Evolutionary conservation across 345 rosid species (phyloP), one percentile per base, ranked within the genome.

Genomic region (Lepidium sativum): DNA sequence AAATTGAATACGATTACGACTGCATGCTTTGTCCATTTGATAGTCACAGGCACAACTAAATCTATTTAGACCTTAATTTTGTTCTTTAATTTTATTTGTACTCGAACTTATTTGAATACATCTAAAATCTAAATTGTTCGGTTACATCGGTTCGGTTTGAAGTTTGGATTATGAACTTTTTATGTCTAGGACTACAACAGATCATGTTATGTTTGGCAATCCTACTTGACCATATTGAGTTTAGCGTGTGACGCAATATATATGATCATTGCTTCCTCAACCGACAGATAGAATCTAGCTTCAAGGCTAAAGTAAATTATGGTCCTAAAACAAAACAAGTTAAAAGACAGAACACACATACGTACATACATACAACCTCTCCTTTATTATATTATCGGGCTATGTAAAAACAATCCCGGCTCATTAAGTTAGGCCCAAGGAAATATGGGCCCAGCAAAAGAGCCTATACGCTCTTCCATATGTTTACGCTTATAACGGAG

Each of bases 251-350:
- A 31, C 43, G 35, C 4, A 59, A 69, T 51, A 54, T 33, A 62
- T 41, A 41, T 49, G 66, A 59, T 39, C 60, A 50, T 69, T 37
- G 3, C 43, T 31, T 31, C 54, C 35, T 44, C 15, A 3, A 69
- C 73, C 66, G 61, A 69, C 74, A 60, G 8, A 42, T 10, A 52
- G 44, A 61, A 53, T 35, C 49, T 42, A 32, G 15, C 35, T 65
- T 27, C 20, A 48, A 37, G 40, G 42, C 34, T 17, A 68, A 35
- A 34, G 56, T 23, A 17, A 33, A 44, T n/a, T 23, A 38, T 23
- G n/a, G 17, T 67, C 43, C 2, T 66, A 32, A 32, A 25, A n/a
- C 33, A 3, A 64, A 52, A 29, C n/a, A 51, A 17, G 31, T 59
- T 40, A 12, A 50, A 14, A 57, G 3, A 20, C n/a, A 25, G 25